A percentile compares a stretch with the other conserved stretches of the same genome.
phyloP scores from a whole-genome alignment of 2,329 filamentous ascomycete species.

The Fusarium sp. region DNA sequence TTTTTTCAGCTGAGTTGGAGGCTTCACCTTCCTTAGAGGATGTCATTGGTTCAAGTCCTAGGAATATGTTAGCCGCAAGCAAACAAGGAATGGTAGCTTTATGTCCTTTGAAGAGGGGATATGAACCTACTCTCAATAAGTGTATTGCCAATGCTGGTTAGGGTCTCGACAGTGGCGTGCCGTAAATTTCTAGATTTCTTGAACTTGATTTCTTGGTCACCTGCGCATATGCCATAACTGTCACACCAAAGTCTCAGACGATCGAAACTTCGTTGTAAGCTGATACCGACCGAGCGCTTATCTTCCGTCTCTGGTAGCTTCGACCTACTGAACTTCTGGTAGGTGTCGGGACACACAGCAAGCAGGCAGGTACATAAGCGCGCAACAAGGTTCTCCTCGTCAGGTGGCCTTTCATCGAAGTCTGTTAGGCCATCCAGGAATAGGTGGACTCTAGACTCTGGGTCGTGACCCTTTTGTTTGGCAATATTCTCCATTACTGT shows the following conservation, averaged over 20 bases:
- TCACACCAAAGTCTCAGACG: neutral
- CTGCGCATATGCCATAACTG: neutral
- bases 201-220: neutral
- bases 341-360: neutral
- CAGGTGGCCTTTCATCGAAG: neutral
- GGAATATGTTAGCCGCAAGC: no score
- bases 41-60: neutral
- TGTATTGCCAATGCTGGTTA: neutral
- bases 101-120: no score
- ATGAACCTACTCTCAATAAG: neutral
- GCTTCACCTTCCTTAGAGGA: neutral
- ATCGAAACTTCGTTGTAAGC: neutral
- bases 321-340: neutral
- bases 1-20: neutral
- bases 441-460: neutral
- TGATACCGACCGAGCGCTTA: neutral
- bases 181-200: neutral
- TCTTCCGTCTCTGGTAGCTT: neutral
- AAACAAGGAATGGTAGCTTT: no score
- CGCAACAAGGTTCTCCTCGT: neutral
- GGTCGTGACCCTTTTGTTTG: neutral
- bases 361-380: neutral
- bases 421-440: neutral
- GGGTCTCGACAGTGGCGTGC: neutral
- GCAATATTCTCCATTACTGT: neutral